Evolutionary conservation across 139 green algal genomes (phyloP), one percentile per base, ranked within the genome.

Genomic region (Zygnema circumcarinatum): DNA sequence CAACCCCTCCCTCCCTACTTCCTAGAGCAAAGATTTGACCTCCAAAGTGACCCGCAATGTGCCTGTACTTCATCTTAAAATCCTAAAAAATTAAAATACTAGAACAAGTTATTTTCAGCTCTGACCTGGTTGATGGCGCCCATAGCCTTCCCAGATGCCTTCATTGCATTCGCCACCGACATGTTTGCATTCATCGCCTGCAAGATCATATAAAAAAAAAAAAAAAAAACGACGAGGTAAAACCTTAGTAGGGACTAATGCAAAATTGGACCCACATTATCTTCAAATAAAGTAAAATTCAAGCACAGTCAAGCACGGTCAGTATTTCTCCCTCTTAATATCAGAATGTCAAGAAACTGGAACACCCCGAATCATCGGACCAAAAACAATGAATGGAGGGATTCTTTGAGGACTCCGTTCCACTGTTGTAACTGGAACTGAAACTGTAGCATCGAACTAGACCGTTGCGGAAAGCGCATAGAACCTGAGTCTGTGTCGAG

Each of bases 121-220:
- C 83, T 52, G 38, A 88, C 83, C 69, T 84, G 39, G 83, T 88
- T 88, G 56, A 88, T 72, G 22, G 38, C 52, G 16, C 42, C 56
- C 73, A 88, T 88, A 0, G 47, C 83, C 41, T 38, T 54, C 0
- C 35, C 36, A 0, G 83, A 75, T n/a, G 42, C 40, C 74, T 84
- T 74, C 83, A 88, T 83, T 0, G 73, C 83, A 25, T 38, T 38
- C 31, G 83, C 83, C 38, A 88, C 83, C 74, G 83, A 29, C 83
- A 79, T n/a, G 72, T 84, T 88, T 52, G 73, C 83, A 35, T 84
- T 29, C 3, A 84, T 73, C 1, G 31, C 72, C 83, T 88, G 83
- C 32, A 39, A 29, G 1, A 36, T 2, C 38, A n/a, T 16, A 38
- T 25, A 84, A 38, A 67, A 29, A 25, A 67, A 68, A n/a, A 16